These are phyloP conservation scores for Aspergillus sparsus DNA, from an alignment of 495 filamentous ascomycete genomes.

Conservation along the genomic window DNA sequence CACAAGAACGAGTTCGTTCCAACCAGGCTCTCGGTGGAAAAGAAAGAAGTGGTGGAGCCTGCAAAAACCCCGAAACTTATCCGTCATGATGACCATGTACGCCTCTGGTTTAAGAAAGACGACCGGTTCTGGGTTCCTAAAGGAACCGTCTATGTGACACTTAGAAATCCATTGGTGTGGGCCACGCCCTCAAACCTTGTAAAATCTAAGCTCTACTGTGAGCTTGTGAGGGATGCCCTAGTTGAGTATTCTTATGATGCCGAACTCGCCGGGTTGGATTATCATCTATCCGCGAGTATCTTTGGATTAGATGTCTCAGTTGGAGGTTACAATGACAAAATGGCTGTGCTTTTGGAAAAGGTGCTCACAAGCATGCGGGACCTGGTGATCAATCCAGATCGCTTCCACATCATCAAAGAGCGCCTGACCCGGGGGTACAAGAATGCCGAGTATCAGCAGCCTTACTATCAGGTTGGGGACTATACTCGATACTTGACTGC, in stretches of 20 bases:
- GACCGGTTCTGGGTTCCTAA: constrained; percentile 99
- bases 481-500: constrained; percentile 76
- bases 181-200: constrained; percentile 75
- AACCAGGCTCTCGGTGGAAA: constrained; percentile 89
- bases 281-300: constrained; percentile 67
- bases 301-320: constrained; percentile 78
- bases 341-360: constrained; percentile 87
- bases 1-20: constrained; percentile 97
- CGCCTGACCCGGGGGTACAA: constrained; percentile 69
- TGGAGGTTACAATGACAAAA: constrained; percentile 94
- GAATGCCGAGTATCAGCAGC: constrained; percentile 84
- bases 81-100: constrained; percentile 76
- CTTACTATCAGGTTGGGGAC: constrained; percentile 88
- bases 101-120: constrained; percentile 99
- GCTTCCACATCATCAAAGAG: constrained; percentile 92
- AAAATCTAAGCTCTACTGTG: constrained; percentile 78
- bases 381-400: constrained; percentile 75
- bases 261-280: constrained; percentile 88
- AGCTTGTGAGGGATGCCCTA: constrained; percentile 84
- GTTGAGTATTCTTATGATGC: constrained; percentile 97
- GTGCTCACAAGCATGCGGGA: constrained; percentile 85
- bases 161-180: constrained; percentile 75
- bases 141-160: constrained; percentile 76
- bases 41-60: constrained; percentile 78
- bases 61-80: constrained; percentile 78